phyloP scores from a whole-genome alignment of 352 stramenopile genomes.

The Globisporangium spinosum region DNA sequence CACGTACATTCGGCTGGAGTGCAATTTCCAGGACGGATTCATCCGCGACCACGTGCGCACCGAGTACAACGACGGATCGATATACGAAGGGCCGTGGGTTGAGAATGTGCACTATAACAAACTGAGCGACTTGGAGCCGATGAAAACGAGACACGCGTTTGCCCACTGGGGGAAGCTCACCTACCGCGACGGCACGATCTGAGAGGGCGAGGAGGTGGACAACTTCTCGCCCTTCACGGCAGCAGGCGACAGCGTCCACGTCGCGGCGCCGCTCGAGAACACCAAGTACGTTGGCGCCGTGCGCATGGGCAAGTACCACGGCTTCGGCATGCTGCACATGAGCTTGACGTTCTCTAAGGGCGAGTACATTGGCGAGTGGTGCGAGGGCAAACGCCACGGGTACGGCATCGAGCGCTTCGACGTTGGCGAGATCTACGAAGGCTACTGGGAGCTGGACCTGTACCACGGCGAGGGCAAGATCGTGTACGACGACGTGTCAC shows the following conservation, averaged over 20 bases:
- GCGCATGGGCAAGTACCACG: constrained; percentile 59
- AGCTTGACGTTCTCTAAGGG: constrained; percentile 52
- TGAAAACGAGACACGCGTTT: constrained; percentile 39
- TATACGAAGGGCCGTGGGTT: constrained; percentile 80
- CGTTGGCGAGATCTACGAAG: constrained; percentile 71
- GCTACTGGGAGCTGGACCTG: constrained; percentile 62
- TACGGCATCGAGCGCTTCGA: constrained; percentile 83
- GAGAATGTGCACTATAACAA: constrained; percentile 56
- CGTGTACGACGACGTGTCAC: constrained; percentile 61
- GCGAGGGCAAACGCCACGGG: constrained; percentile 66
- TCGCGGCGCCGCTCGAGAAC: constrained; percentile 40
- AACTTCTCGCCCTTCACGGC: constrained; percentile 77
- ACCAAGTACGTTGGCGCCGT: constrained; percentile 58
- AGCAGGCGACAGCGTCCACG: constrained; percentile 47
- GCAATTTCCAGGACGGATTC: constrained; percentile 59
- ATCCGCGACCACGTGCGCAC: constrained; percentile 63
- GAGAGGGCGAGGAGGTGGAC: constrained; percentile 72
- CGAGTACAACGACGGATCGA: constrained; percentile 75
- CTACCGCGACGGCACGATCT: constrained; percentile 62
- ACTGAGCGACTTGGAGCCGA: constrained; percentile 36
- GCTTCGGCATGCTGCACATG: constrained; percentile 66
- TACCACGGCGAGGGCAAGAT: constrained; percentile 71
- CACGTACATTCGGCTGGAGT: constrained; percentile 71
- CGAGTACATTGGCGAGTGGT: constrained; percentile 84
- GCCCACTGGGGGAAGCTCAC: constrained; percentile 79